Evolutionary conservation across 2,329 filamentous ascomycete species (phyloP), one percentile per base, ranked within the genome.

Genomic region (Lasiodiplodia sp.): DNA sequence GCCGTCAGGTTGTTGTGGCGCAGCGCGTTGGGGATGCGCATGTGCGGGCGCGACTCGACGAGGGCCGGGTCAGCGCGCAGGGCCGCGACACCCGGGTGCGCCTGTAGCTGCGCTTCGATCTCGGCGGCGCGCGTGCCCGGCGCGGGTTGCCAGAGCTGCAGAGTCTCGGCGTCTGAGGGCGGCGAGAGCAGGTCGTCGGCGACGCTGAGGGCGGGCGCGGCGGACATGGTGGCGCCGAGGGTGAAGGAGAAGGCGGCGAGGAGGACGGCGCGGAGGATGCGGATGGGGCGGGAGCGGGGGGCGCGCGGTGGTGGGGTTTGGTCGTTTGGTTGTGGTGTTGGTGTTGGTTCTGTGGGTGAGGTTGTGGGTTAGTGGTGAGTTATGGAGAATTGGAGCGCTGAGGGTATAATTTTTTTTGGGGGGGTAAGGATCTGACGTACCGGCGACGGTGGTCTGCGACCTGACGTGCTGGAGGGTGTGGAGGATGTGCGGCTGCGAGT

Each of bases 1-100:
- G 87, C 93, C 0, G 94, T 98, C 65, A 99, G 85, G 79, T 91
- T 97, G 77, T 93, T 90, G 2, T 82, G 80, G 49, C 92, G 88
- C 79, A 93, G 86, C 2, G 85, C 80, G 31, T 85, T 83, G 0
- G 95, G 94, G 76, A 97, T 91, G 80, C 94, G 96, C 77, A 97
- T 83, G 77, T 97, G 93, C 12, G 95, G 95, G 51, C 96, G 88
- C 40, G 91, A 91, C 73, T 92, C 86, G 21, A 81, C 80, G 57
- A 94, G 90, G 7, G n/a, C 6, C 8, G 38, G 6, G 67, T 68
- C 67, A 2, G 23, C 49, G 34, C 67, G 67, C 62, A 98, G 84
- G 52, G 87, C 83, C n/a, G 84, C 78, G 4, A 91, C 86, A n/a
- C 97, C 78, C 1, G 93, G 91, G 81, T 96, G 93, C 56, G 84